phyloP scores from a whole-genome alignment of 305 asterid genomes.

The Stenogyne calaminthoides region DNA sequence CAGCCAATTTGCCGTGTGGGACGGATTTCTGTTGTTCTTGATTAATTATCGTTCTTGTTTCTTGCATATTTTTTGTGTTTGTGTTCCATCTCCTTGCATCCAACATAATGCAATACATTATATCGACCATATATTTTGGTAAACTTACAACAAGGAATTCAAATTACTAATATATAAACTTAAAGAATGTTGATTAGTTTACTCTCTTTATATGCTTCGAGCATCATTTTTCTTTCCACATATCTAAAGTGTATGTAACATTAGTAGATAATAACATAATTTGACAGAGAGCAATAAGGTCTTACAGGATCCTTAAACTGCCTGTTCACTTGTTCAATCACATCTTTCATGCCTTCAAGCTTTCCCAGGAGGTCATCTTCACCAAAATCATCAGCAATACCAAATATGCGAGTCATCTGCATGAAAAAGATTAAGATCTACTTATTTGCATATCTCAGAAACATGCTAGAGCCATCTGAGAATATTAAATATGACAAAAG shows the following conservation, averaged over 20 bases:
- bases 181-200: neutral
- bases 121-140: too few relatives aligned
- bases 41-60: too few relatives aligned
- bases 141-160: too few relatives aligned
- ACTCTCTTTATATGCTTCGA: neutral
- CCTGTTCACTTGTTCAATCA: conserved; percentile 88
- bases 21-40: too few relatives aligned
- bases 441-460: conserved; percentile 18
- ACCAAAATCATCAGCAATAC: conserved; percentile 77
- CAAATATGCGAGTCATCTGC: conserved; percentile 90
- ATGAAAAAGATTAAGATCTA: conserved; percentile 26
- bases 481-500: conserved; percentile 2
- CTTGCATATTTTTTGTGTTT: too few relatives aligned
- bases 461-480: conserved; percentile 7
- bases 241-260: neutral
- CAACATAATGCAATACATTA: too few relatives aligned
- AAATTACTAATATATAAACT: too few relatives aligned
- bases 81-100: too few relatives aligned
- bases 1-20: too few relatives aligned
- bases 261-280: neutral
- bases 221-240: neutral
- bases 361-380: conserved; percentile 88
- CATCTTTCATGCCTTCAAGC: conserved; percentile 94
- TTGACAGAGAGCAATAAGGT: conserved; percentile 23
- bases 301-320: conserved; percentile 98